Evolutionary conservation across 305 asterid species (phyloP).

Genomic region (Ajuga reptans): DNA sequence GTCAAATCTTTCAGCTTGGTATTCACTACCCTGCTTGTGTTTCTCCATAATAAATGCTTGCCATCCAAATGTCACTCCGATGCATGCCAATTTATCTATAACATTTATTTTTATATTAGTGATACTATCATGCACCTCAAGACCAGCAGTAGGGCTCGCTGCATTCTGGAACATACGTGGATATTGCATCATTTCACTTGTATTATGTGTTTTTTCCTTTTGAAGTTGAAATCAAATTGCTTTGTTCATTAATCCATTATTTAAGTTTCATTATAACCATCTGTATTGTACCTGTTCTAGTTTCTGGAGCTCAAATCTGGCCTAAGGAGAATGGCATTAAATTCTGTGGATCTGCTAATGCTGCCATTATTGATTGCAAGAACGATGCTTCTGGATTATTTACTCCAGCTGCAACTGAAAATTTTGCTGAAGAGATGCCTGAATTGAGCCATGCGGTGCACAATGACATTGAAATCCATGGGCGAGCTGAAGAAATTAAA

Average conservation of each 20-base stretch:
- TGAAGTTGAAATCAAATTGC: constrained; percentile 9
- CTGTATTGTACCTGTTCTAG: constrained; percentile 16
- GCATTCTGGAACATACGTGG: background rate
- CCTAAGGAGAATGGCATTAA: constrained; percentile 22
- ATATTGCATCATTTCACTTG: background rate
- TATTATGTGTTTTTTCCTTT: background rate
- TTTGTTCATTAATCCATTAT: background rate
- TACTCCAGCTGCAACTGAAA: constrained; percentile 25
- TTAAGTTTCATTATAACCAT: constrained; percentile 7
- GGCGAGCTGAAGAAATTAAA: constrained; percentile 23
- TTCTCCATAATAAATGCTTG: background rate
- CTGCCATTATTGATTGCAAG: constrained; percentile 16
- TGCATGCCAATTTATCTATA: background rate
- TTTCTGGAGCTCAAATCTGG: constrained; percentile 18
- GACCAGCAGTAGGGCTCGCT: background rate
- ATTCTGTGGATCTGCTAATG: constrained; percentile 8
- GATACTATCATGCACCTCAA: background rate
- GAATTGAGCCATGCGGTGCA: constrained; percentile 22
- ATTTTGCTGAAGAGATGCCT: constrained; percentile 21
- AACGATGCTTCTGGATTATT: constrained; percentile 22
- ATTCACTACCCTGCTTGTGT: background rate
- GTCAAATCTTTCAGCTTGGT: background rate
- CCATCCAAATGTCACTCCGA: background rate
- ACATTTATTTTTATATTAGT: background rate
- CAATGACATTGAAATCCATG: constrained; percentile 23